These are phyloP conservation scores for Pseudogymnoascus sp. DNA, from an alignment of 2,329 filamentous ascomycete species.

Conservation along the genomic window DNA sequence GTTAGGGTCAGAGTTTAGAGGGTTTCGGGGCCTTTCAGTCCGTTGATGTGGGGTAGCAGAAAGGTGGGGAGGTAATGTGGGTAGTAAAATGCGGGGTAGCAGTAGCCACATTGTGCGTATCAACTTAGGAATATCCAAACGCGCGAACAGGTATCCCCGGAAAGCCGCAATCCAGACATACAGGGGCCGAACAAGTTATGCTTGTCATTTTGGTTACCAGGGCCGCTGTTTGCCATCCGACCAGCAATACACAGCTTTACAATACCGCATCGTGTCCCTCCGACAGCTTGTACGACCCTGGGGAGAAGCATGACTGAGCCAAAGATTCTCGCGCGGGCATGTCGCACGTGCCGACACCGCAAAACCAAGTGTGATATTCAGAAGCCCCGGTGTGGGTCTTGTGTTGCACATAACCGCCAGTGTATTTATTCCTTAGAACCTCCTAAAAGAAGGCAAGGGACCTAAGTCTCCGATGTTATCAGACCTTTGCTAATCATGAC, in stretches of 20 bases:
- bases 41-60: not conserved
- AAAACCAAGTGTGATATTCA: conserved; percentile 3
- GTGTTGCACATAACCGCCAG: not conserved
- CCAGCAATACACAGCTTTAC: not conserved
- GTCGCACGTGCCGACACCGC: not conserved
- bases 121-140: not conserved
- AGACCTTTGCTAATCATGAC: not conserved
- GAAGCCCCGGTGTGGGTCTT: conserved; percentile 1
- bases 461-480: not conserved
- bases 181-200: not conserved
- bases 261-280: not conserved
- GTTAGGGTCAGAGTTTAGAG: not conserved
- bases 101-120: not conserved
- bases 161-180: not conserved
- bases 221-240: not conserved
- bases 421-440: not conserved
- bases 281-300: not conserved
- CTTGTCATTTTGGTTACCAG: not conserved
- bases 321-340: conserved; percentile 9
- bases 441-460: not conserved
- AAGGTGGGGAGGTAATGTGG: not conserved
- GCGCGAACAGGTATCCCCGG: not conserved
- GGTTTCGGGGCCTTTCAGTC: not conserved
- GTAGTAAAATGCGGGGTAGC: not conserved
- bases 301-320: not conserved